Conservation (phyloP, 2,329 filamentous ascomycete genomes). For the Sporothrix brasiliensis region DNA sequence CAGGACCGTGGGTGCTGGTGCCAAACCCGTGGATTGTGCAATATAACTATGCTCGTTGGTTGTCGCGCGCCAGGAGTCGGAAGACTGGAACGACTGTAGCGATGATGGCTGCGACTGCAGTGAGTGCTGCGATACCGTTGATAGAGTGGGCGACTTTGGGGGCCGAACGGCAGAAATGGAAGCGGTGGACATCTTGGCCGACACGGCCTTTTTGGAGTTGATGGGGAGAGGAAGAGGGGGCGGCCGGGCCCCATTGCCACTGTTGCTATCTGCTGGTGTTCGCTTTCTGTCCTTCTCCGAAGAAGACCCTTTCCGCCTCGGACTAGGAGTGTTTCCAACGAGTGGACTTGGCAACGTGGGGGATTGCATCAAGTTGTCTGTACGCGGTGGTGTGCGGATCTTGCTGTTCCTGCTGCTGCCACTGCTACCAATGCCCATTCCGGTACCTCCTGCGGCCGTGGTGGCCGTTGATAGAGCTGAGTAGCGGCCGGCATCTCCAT, state of each 20-base stretch:
- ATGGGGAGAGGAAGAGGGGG: slow-evolving; percentile 2
- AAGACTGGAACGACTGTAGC: slow-evolving; percentile 20
- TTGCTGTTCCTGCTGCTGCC: slow-evolving; percentile 22
- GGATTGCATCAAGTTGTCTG: slow-evolving; percentile 10
- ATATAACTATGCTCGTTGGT: slow-evolving; percentile 41
- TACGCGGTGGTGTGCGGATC: slow-evolving; percentile 18
- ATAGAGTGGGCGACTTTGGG: slow-evolving; percentile 34
- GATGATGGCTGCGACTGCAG: slow-evolving; percentile 40
- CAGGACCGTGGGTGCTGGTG: slow-evolving; percentile 30
- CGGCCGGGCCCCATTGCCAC: background rate
- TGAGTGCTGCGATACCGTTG: slow-evolving; percentile 41
- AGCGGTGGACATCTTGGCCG: background rate
- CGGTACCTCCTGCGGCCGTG: slow-evolving; percentile 7
- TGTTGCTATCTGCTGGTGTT: background rate
- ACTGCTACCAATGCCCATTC: background rate
- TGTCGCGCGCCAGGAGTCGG: slow-evolving; percentile 38
- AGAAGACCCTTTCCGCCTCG: background rate
- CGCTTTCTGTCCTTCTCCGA: background rate
- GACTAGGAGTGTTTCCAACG: background rate
- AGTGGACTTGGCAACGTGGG: slow-evolving; percentile 20
- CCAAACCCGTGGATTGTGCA: background rate
- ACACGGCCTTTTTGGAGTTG: background rate
- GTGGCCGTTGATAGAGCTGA: slow-evolving; percentile 25
- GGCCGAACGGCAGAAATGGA: slow-evolving; percentile 21
- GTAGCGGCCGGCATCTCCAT: slow-evolving; percentile 6